Evolutionary conservation across 176 grass and related monocot genomes (phyloP), one percentile per base, ranked within the genome.

Genomic region (Oryza brachyantha): DNA sequence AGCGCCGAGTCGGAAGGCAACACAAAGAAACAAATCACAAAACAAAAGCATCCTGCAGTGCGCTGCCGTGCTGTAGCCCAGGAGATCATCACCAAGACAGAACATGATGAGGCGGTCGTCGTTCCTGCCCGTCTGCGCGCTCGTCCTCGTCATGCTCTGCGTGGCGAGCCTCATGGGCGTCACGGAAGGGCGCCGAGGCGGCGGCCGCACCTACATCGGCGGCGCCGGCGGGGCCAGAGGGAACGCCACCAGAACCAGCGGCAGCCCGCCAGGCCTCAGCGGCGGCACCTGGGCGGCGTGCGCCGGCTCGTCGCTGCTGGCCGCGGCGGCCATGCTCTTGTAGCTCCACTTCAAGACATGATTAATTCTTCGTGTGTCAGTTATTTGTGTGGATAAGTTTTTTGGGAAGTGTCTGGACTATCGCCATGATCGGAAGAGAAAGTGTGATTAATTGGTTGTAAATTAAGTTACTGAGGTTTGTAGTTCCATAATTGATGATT

Each of bases 221-320:
- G 61, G 86, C 66, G 8, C n/a, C 61, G 80, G 67, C 29, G 84
- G 60, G 14, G 66, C 32, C 43, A 72, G 80, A 37, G 66, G 36
- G 25, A 71, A 40, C 41, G 17, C 46, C 52, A 3, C 8, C 8
- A 57, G 52, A 24, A 29, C 13, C 7, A 70, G 60, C 48, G 79
- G 67, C 68, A 64, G 45, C 40, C 27, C 58, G 5, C 67, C 60
- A 17, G 26, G 73, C 46, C 45, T 78, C 29, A 50, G 75, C 75
- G 75, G 86, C 13, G 80, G 67, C 80, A 73, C 74, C 46, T 88
- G 80, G 86, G 21, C 74, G 46, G 46, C 86, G 29, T 88, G 74
- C 75, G 22, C 67, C 21, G 61, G 29, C 3, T 59, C 68, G 17
- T 61, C 68, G 12, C 37, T 87, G 37, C 80, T 87, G 3, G 74